Evolutionary conservation across 2,329 filamentous ascomycete genomes (phyloP).

Genomic region (Aspergillus sp.): DNA sequence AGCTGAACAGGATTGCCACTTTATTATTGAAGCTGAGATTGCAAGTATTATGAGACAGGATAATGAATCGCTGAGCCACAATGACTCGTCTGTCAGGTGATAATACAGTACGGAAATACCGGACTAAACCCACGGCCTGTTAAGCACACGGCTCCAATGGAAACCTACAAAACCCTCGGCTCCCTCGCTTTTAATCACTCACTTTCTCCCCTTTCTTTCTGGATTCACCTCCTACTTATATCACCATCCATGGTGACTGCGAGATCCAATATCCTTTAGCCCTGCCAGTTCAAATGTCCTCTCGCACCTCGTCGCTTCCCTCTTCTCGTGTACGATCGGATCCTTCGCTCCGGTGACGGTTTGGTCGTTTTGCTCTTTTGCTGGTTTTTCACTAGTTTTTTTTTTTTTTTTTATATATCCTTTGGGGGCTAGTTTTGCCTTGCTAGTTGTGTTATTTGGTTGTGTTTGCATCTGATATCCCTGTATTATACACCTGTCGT

Average conservation of each 20-base stretch:
- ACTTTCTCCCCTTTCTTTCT: too few relatives aligned
- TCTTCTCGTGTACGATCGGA: conserved; percentile 36
- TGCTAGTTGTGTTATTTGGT: conserved; percentile 11
- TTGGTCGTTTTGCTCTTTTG: conserved; percentile 14
- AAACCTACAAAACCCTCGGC: conserved; percentile 7
- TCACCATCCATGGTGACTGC: too few relatives aligned
- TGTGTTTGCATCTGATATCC: conserved; percentile 4
- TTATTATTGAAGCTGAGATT: too few relatives aligned
- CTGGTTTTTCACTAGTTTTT: conserved; percentile 11
- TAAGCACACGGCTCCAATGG: conserved; percentile 16
- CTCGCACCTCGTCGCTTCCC: conserved; percentile 31
- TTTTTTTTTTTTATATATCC: conserved; percentile 12
- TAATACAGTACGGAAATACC: background rate
- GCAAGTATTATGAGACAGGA: background rate
- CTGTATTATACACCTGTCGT: conserved; percentile 9
- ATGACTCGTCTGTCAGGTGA: background rate
- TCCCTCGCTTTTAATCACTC: too few relatives aligned
- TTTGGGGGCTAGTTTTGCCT: conserved; percentile 10
- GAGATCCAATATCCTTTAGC: background rate
- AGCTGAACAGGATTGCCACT: too few relatives aligned
- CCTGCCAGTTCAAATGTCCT: conserved; percentile 38
- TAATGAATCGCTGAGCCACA: background rate
- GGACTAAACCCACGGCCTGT: background rate
- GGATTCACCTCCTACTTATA: too few relatives aligned
- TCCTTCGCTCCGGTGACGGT: conserved; percentile 39